phyloP scores from a whole-genome alignment of 2,329 filamentous ascomycete genomes.

The Fusarium coffeatum region DNA sequence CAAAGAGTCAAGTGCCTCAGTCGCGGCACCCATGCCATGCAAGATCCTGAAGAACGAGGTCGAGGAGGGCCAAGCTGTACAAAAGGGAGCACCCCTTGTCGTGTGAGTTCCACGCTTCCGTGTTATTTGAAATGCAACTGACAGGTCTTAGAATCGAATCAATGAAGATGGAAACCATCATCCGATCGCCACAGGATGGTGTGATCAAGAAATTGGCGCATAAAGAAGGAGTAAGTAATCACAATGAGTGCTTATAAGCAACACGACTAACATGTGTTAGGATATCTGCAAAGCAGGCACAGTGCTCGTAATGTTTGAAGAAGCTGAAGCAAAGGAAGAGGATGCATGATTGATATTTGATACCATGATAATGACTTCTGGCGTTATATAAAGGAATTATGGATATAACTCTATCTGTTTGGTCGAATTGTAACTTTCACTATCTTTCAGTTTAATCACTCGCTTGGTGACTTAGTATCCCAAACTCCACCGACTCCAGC shows the following conservation, averaged over 20 bases:
- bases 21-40: conserved; percentile 95
- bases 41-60: conserved; percentile 94
- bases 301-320: conserved; percentile 78
- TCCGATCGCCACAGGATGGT: conserved; percentile 79
- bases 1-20: conserved; percentile 83
- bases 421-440: not conserved
- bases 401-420: conserved; percentile 18
- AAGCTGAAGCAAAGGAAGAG: conserved; percentile 51
- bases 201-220: conserved; percentile 79
- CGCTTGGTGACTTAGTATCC: not conserved
- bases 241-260: not conserved
- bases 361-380: conserved; percentile 20
- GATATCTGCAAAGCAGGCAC: conserved; percentile 84
- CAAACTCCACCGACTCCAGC: conserved; percentile 25
- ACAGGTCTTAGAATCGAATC: conserved; percentile 73
- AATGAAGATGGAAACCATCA: conserved; percentile 92
- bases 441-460: not conserved
- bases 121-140: conserved; percentile 46
- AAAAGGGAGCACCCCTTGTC: conserved; percentile 87
- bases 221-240: conserved; percentile 74
- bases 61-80: conserved; percentile 80
- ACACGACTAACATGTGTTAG: conserved; percentile 53
- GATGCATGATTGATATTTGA: conserved; percentile 35
- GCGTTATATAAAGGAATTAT: conserved; percentile 32
- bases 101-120: conserved; percentile 65